Conservation (phyloP, 306 rosid genomes). For the Castanopsis chinensis region DNA sequence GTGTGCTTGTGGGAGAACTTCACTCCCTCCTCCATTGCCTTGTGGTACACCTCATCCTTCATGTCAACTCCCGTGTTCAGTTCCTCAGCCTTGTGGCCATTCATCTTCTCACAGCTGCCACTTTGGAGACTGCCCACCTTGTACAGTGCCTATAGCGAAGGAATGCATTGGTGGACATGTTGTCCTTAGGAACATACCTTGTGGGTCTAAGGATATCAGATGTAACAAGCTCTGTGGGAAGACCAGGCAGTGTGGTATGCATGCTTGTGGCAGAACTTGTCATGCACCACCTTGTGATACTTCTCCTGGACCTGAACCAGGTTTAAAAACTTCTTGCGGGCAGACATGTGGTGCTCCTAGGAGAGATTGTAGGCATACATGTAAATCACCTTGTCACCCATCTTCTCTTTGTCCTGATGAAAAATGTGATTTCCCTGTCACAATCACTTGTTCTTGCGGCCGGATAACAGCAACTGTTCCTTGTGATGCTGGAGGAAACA, state of each 20-base stretch:
- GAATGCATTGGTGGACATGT: slow-evolving; percentile 94
- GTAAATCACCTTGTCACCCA: slow-evolving; percentile 84
- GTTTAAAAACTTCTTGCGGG: slow-evolving; percentile 66
- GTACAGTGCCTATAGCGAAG: slow-evolving; percentile 91
- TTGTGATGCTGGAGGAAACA: slow-evolving; percentile 72
- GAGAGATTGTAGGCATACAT: slow-evolving; percentile 83
- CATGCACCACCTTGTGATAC: slow-evolving; percentile 75
- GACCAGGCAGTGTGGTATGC: slow-evolving; percentile 88
- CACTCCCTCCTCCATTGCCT: slow-evolving; percentile 85
- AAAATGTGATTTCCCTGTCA: slow-evolving; percentile 62
- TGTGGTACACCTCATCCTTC: slow-evolving; percentile 86
- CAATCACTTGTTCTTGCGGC: slow-evolving; percentile 79
- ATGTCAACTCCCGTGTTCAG: slow-evolving; percentile 80
- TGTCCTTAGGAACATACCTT: slow-evolving; percentile 87
- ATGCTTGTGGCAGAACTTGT: slow-evolving; percentile 84
- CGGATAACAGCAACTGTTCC: slow-evolving; percentile 76
- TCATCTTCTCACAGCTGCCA: slow-evolving; percentile 88
- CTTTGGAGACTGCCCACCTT: slow-evolving; percentile 93
- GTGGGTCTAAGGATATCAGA: slow-evolving; percentile 89
- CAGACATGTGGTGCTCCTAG: slow-evolving; percentile 95
- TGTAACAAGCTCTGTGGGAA: slow-evolving; percentile 92
- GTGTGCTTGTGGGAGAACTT: slow-evolving; percentile 84
- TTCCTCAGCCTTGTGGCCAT: slow-evolving; percentile 93
- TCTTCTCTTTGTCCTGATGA: slow-evolving; percentile 68
- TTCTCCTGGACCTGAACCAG: slow-evolving; percentile 33